Conservation (phyloP, 192 early-diverging fungal genomes). For the Jimgerdemannia lactiflua region DNA sequence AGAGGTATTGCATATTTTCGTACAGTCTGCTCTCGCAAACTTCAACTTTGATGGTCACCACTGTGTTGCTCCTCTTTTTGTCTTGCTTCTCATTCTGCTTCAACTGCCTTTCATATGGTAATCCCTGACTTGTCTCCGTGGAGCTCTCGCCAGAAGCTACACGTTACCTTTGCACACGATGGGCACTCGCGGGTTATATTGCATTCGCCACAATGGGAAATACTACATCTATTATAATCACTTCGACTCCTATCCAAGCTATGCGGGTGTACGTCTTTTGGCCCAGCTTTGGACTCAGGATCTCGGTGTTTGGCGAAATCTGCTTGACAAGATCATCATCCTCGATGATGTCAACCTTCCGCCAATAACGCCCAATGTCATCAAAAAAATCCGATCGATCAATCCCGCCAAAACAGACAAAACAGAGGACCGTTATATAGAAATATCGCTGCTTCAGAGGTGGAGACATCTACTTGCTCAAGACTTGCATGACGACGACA, state of each 20-base stretch:
- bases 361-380: neutral
- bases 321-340: neutral
- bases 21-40: no score
- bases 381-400: neutral
- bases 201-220: neutral
- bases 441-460: neutral
- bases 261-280: neutral
- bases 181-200: neutral
- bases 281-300: neutral
- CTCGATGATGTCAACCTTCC: neutral
- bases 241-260: neutral
- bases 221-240: neutral
- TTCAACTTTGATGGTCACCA: no score
- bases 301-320: neutral
- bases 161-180: no score
- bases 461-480: neutral
- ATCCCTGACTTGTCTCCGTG: no score
- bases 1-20: no score
- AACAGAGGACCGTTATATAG: neutral
- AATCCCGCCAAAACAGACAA: neutral
- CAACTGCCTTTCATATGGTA: no score
- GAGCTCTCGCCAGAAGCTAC: no score
- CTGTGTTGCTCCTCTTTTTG: no score
- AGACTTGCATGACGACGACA: neutral
- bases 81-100: no score